Evolutionary conservation across 176 grass and related monocot species (phyloP).

Genomic region (Oryza brachyantha): DNA sequence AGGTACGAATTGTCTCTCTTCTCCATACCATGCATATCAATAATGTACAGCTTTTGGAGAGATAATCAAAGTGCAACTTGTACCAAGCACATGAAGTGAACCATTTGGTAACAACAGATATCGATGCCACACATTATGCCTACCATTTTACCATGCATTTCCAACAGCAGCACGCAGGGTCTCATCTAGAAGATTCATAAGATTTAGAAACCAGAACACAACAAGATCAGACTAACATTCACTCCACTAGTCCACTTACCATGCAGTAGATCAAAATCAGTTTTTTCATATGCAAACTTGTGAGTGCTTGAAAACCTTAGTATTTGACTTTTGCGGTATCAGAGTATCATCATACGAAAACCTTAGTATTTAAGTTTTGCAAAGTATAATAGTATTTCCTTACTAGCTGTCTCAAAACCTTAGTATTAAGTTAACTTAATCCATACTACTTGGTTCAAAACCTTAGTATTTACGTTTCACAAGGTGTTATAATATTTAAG

Average conservation of each 20-base stretch:
- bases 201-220: slow-evolving; percentile 6
- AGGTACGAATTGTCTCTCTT: not conserved
- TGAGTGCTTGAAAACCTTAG: not conserved
- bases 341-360: not conserved
- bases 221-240: not conserved
- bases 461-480: not conserved
- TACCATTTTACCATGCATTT: not conserved
- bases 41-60: not conserved
- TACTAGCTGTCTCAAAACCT: not conserved
- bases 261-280: not conserved
- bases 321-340: not conserved
- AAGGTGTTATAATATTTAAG: not conserved
- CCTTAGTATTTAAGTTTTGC: not conserved
- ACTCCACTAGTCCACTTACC: not conserved
- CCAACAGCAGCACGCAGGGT: not conserved
- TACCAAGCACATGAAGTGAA: not conserved
- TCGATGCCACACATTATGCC: not conserved
- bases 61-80: not conserved
- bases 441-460: not conserved
- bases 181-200: not conserved
- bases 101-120: not conserved
- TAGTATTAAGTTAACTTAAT: not conserved
- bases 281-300: not conserved
- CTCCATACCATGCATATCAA: not conserved
- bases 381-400: not conserved